Conservation (phyloP, 345 rosid genomes). For the Kandelia obovata region DNA sequence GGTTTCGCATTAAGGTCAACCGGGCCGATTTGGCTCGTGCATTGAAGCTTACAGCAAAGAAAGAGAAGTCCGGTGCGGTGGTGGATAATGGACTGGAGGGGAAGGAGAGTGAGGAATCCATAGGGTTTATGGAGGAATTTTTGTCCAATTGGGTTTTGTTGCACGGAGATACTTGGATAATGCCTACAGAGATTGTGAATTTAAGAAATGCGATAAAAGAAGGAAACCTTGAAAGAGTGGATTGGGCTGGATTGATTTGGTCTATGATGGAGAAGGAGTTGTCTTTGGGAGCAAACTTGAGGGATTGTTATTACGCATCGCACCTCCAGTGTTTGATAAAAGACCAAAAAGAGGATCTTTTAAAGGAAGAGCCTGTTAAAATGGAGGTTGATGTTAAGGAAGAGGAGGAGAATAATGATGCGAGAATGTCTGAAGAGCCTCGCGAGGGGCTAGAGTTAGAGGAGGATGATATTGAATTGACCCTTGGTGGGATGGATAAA, state of each 20-base stretch:
- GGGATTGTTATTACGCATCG: constrained; percentile 77
- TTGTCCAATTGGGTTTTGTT: constrained; percentile 61
- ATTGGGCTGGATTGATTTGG: constrained; percentile 79
- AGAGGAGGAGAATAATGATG: constrained; percentile 36
- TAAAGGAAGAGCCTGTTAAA: constrained; percentile 22
- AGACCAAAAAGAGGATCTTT: constrained; percentile 40
- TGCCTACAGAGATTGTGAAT: constrained; percentile 56
- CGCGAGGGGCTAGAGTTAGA: constrained; percentile 39
- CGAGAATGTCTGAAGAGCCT: constrained; percentile 34
- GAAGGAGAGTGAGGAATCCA: constrained; percentile 45
- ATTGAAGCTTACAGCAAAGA: constrained; percentile 53
- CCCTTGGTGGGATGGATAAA: constrained; percentile 52
- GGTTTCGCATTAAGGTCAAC: constrained; percentile 44
- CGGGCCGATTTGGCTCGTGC: constrained; percentile 87
- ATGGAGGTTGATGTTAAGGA: constrained; percentile 35
- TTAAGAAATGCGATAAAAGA: constrained; percentile 43
- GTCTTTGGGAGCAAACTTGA: constrained; percentile 34
- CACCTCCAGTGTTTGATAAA: constrained; percentile 80
- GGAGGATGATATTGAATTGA: constrained; percentile 60
- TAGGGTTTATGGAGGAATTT: constrained; percentile 49
- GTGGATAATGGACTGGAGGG: constrained; percentile 26
- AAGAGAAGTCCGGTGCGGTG: constrained; percentile 35
- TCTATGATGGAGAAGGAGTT: constrained; percentile 86
- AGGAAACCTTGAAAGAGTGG: constrained; percentile 66
- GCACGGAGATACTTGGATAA: constrained; percentile 79